Evolutionary conservation across 2,329 filamentous ascomycete genomes (phyloP).

Genomic region (Neonectria sp.): DNA sequence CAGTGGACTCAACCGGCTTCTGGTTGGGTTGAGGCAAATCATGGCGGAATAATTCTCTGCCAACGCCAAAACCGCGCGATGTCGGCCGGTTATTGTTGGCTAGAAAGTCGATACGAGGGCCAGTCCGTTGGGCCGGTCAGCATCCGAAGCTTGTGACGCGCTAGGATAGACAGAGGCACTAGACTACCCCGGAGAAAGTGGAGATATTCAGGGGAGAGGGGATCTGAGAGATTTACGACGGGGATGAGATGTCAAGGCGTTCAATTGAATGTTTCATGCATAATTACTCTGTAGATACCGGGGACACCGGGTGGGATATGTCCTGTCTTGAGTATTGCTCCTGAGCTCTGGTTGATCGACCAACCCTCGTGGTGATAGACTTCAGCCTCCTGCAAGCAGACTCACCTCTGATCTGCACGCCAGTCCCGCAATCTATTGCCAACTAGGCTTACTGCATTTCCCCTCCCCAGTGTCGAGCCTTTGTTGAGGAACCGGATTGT

Average conservation of each 20-base stretch:
- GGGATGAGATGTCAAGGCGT: neutral
- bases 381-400: neutral
- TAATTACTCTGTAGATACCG: too few relatives aligned
- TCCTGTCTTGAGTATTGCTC: neutral
- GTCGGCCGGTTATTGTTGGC: conserved; percentile 10
- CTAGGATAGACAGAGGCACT: neutral
- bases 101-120: neutral
- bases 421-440: neutral
- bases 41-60: neutral
- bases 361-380: neutral
- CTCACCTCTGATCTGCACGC: neutral
- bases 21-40: neutral
- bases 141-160: neutral
- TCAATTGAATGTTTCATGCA: neutral
- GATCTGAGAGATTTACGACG: conserved; percentile 6
- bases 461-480: neutral
- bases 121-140: conserved; percentile 6
- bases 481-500: conserved; percentile 3
- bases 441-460: neutral
- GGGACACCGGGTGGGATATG: neutral
- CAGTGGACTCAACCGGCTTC: conserved; percentile 5
- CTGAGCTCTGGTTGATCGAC: neutral
- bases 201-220: neutral
- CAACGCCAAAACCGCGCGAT: neutral
- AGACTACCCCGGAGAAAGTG: neutral